These are phyloP conservation scores for Pholiota conissans DNA, from an alignment of 768 basidiomycete species.

Conservation along the genomic window DNA sequence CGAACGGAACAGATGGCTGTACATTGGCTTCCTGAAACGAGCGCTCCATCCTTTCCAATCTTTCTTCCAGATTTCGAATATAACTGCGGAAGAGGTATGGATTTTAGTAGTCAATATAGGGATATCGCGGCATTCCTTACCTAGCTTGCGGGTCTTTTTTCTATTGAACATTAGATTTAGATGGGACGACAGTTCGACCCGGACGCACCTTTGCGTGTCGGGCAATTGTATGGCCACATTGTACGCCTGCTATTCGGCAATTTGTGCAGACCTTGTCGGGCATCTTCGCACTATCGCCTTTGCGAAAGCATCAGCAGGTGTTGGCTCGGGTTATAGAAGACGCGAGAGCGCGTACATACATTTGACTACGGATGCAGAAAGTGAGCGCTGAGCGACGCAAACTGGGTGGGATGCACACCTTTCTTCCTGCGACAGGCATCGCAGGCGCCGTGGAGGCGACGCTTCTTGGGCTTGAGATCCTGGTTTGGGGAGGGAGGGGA, in stretches of 20 bases:
- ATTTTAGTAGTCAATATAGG: not conserved
- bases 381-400: not conserved
- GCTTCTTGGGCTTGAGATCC: constrained; percentile 27
- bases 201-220: constrained; percentile 44
- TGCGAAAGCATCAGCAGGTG: not conserved
- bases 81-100: constrained; percentile 19
- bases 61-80: constrained; percentile 29
- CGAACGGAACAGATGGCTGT: not conserved
- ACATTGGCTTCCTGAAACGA: constrained; percentile 12
- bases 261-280: constrained; percentile 56
- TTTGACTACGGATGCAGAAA: constrained; percentile 30
- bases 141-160: constrained; percentile 28
- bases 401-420: constrained; percentile 22
- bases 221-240: constrained; percentile 56
- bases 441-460: constrained; percentile 46
- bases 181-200: not conserved
- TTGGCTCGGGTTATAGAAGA: not conserved
- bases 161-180: constrained; percentile 3
- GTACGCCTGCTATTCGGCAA: constrained; percentile 45
- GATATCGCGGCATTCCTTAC: constrained; percentile 22
- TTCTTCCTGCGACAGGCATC: constrained; percentile 47
- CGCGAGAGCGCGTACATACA: constrained; percentile 26
- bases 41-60: constrained; percentile 28
- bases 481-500: not conserved
- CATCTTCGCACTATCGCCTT: constrained; percentile 65